Conservation (phyloP, 805 yeast genomes). For the Pichia californica region DNA sequence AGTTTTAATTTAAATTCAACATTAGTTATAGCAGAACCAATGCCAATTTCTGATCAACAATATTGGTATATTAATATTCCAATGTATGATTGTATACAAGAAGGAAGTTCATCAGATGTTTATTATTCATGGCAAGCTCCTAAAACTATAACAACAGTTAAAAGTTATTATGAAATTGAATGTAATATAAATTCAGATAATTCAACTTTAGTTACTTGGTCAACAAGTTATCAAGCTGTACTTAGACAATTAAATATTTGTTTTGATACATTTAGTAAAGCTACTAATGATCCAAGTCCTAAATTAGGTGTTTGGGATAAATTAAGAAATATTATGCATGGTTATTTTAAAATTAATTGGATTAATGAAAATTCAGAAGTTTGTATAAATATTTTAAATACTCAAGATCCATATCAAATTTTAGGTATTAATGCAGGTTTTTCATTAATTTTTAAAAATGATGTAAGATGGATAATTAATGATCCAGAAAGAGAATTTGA, state of each 20-base stretch:
- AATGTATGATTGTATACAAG: conserved; percentile 39
- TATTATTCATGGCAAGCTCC: conserved; percentile 59
- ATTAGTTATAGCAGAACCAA: conserved; percentile 61
- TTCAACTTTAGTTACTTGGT: conserved; percentile 75
- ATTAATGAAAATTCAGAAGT: conserved; percentile 40
- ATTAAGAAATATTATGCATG: conserved; percentile 69
- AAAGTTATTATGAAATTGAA: conserved; percentile 56
- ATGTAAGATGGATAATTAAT: conserved; percentile 57
- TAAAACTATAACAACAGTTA: conserved; percentile 70
- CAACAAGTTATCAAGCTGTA: conserved; percentile 77
- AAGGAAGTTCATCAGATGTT: conserved; percentile 30
- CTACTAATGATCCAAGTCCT: conserved; percentile 81
- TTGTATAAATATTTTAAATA: conserved; percentile 62
- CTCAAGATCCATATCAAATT: conserved; percentile 71
- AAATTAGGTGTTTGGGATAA: conserved; percentile 94
- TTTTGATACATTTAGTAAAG: conserved; percentile 80
- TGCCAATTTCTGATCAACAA: conserved; percentile 43
- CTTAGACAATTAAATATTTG: conserved; percentile 72
- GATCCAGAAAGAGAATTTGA: conserved; percentile 52
- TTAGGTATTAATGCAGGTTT: conserved; percentile 70
- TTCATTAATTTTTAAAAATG: conserved; percentile 59
- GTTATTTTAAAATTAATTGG: conserved; percentile 47
- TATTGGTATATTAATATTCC: conserved; percentile 59
- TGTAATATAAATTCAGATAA: conserved; percentile 47
- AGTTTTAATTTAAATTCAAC: conserved; percentile 42